These are phyloP conservation scores for Amauroascus verrucosus DNA, from an alignment of 2,329 filamentous ascomycete genomes.

Conservation along the genomic window DNA sequence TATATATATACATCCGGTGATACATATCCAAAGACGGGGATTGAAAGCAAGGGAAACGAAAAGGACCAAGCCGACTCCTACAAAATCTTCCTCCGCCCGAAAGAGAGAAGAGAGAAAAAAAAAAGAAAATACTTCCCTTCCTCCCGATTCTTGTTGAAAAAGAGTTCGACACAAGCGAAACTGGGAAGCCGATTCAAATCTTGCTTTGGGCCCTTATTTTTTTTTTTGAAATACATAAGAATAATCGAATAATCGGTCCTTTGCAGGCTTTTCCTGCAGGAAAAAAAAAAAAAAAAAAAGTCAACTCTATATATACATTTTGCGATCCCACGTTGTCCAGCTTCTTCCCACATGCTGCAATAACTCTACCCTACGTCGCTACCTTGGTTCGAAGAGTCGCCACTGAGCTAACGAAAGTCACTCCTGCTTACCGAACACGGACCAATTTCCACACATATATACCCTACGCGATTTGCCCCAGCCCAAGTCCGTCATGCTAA, in stretches of 20 bases:
- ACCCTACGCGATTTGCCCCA: conserved; percentile 4
- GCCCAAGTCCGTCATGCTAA: background rate
- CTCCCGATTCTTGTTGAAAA: background rate
- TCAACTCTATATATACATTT: background rate
- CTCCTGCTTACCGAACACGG: background rate
- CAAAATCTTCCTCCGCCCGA: background rate
- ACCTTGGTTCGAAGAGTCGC: no score
- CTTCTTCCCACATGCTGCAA: conserved; percentile 2
- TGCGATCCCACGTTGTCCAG: background rate
- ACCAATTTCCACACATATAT: conserved; percentile 3
- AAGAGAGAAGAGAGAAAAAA: no score
- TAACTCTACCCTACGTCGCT: background rate
- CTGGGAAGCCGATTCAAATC: conserved; percentile 7
- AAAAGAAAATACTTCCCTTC: no score
- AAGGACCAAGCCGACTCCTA: background rate
- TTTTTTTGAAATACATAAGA: no score
- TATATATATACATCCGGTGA: conserved; percentile 5
- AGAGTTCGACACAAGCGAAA: background rate
- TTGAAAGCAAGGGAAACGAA: background rate
- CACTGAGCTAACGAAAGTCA: no score
- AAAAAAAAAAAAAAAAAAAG: background rate
- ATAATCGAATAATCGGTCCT: no score
- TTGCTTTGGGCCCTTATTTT: background rate
- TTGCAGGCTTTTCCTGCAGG: background rate
- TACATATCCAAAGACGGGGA: background rate